phyloP scores from a whole-genome alignment of 2,329 filamentous ascomycete genomes.

The Verticillium isaacii region DNA sequence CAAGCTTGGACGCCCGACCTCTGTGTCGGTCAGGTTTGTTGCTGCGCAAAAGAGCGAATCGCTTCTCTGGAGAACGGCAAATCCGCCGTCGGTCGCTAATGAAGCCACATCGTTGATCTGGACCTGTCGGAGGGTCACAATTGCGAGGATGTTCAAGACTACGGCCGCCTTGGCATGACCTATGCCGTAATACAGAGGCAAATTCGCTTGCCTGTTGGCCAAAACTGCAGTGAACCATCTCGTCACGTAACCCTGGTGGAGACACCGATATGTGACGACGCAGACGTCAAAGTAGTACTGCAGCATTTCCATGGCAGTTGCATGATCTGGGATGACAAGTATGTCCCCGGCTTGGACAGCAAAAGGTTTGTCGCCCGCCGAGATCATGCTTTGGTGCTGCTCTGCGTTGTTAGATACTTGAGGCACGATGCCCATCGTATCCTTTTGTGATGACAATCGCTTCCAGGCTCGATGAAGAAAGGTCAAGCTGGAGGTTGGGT shows the following conservation, averaged over 20 bases:
- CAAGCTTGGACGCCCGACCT: constrained; percentile 47
- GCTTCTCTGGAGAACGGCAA: constrained; percentile 12
- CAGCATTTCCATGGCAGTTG: constrained; percentile 16
- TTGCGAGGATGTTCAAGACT: constrained; percentile 42
- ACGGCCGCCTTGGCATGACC: constrained; percentile 41
- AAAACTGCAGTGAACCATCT: constrained; percentile 38
- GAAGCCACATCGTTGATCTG: constrained; percentile 19
- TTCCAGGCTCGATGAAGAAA: constrained; percentile 52
- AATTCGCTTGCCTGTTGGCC: constrained; percentile 26
- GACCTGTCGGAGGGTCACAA: constrained; percentile 39
- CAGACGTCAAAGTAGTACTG: constrained; percentile 54
- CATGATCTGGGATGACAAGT: constrained; percentile 13
- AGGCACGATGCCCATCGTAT: constrained; percentile 17
- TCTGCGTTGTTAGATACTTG: constrained; percentile 14
- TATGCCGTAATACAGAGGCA: constrained; percentile 30
- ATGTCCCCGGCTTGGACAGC: constrained; percentile 4
- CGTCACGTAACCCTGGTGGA: constrained; percentile 47
- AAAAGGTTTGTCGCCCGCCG: constrained; percentile 24
- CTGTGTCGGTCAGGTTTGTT: constrained; percentile 28
- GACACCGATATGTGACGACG: constrained; percentile 53
- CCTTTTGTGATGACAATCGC: constrained; percentile 25
- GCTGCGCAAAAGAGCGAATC: constrained; percentile 20
- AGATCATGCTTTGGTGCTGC: constrained; percentile 18
- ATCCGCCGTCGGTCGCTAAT: neutral
- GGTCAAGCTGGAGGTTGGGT: constrained; percentile 48